Percentiles rank a stretch among this genome's conserved stretches.
Conservation (phyloP, 345 rosid genomes). For the Populus pruinosa region DNA sequence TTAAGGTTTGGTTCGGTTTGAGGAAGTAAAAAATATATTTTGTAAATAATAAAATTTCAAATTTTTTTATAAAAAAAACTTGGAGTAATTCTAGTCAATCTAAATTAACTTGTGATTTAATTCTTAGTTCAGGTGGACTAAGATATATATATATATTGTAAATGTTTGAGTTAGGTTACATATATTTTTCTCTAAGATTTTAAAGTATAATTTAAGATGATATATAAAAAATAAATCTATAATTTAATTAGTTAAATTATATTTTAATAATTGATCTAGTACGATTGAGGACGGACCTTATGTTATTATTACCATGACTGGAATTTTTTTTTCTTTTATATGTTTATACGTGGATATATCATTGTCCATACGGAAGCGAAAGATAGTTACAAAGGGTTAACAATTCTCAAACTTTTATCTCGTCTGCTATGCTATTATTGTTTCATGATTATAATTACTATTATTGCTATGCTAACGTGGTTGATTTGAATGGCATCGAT, state of each 20-base stretch:
- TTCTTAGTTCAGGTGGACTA: no score
- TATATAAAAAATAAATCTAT: rapidly evolving
- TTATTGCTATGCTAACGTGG: not conserved
- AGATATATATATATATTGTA: rapidly evolving
- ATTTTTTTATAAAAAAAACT: no score
- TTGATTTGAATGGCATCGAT: not conserved
- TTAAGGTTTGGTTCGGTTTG: no score
- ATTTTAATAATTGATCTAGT: rapidly evolving
- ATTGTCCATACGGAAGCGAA: slow-evolving; percentile 33
- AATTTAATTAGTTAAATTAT: rapidly evolving
- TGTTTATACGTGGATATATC: slow-evolving; percentile 20
- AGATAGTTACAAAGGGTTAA: slow-evolving; percentile 33
- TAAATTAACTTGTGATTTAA: no score
- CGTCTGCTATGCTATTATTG: not conserved
- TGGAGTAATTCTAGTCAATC: no score
- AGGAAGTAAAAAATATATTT: no score
- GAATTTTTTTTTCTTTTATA: no score
- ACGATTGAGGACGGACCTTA: no score
- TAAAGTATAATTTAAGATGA: no score
- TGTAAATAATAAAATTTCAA: no score
- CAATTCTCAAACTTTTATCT: slow-evolving; percentile 28
- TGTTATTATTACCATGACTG: no score
- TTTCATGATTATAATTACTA: not conserved
- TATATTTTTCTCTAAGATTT: rapidly evolving
- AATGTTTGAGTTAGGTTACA: rapidly evolving